Conservation (phyloP, 2,329 filamentous ascomycete species). For the Botryotinia narcissicola region DNA sequence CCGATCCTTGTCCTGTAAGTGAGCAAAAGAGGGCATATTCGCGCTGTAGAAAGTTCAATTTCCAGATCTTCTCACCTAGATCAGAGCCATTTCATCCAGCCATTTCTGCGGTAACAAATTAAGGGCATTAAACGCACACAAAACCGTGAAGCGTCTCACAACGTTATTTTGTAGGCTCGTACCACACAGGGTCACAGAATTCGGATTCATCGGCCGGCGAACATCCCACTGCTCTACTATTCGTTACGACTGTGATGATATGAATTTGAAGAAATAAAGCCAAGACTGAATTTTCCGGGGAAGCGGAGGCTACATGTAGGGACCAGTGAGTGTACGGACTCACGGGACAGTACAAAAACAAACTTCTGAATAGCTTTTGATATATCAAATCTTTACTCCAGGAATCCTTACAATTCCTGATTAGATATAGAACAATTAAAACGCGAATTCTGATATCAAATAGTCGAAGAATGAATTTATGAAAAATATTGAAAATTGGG, state of each 20-base stretch:
- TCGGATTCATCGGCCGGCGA: background rate
- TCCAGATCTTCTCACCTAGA: background rate
- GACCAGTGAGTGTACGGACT: too few relatives aligned
- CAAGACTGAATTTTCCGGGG: background rate
- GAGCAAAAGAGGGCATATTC: background rate
- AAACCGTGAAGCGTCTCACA: conserved; percentile 3
- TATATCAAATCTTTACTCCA: too few relatives aligned
- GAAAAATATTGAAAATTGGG: too few relatives aligned
- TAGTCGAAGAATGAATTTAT: too few relatives aligned
- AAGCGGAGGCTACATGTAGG: background rate
- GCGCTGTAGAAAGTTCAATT: background rate
- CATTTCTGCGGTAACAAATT: background rate
- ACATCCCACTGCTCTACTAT: background rate
- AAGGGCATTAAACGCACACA: background rate
- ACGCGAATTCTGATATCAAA: too few relatives aligned
- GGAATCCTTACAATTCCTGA: too few relatives aligned
- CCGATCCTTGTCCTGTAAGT: background rate
- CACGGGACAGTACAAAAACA: too few relatives aligned
- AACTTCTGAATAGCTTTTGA: too few relatives aligned
- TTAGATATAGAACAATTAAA: too few relatives aligned
- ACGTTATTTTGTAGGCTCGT: background rate
- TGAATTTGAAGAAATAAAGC: background rate
- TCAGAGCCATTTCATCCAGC: background rate
- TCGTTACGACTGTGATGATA: background rate
- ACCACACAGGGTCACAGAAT: background rate